A percentile compares a stretch with the other conserved stretches of the same genome.
Conservation (phyloP, 177 flowering plant genomes). For the Tripterygium wilfordii region DNA sequence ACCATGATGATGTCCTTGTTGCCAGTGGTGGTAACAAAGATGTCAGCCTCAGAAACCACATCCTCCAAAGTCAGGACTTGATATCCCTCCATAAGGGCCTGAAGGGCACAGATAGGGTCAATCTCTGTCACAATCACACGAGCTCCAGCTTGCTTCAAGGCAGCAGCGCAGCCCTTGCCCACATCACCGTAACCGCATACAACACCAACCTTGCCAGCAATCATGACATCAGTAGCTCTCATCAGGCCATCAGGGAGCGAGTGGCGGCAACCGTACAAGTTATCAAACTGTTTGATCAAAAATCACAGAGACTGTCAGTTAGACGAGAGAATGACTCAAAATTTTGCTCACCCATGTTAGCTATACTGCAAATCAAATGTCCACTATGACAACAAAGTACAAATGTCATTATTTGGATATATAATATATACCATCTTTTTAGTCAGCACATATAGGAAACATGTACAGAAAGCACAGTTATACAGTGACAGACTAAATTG, state of each 20-base stretch:
- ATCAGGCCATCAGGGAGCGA: conserved; percentile 55
- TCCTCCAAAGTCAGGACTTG: conserved; percentile 38
- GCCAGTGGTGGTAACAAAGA: conserved; percentile 55
- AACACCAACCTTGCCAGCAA: conserved; percentile 45
- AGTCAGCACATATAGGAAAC: no score
- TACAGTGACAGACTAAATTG: no score
- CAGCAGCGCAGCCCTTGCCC: conserved; percentile 56
- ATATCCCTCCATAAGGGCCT: conserved; percentile 49
- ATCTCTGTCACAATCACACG: conserved; percentile 53
- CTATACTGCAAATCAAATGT: no score
- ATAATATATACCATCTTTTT: no score
- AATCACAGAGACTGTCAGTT: not conserved
- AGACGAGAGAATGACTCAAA: no score
- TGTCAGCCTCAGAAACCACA: conserved; percentile 39
- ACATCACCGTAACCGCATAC: conserved; percentile 53
- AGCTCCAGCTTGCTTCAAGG: conserved; percentile 49
- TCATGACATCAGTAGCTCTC: conserved; percentile 59
- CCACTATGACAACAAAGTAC: no score
- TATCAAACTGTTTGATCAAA: conserved; percentile 31
- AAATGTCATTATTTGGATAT: no score
- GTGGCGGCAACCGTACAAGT: conserved; percentile 59
- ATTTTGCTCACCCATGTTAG: no score
- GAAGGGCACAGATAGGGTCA: conserved; percentile 56
- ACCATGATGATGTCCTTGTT: conserved; percentile 60
- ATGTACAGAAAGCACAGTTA: no score